These are phyloP conservation scores for Eucalyptus tenuipes DNA, from an alignment of 345 rosid genomes.

Conservation along the genomic window DNA sequence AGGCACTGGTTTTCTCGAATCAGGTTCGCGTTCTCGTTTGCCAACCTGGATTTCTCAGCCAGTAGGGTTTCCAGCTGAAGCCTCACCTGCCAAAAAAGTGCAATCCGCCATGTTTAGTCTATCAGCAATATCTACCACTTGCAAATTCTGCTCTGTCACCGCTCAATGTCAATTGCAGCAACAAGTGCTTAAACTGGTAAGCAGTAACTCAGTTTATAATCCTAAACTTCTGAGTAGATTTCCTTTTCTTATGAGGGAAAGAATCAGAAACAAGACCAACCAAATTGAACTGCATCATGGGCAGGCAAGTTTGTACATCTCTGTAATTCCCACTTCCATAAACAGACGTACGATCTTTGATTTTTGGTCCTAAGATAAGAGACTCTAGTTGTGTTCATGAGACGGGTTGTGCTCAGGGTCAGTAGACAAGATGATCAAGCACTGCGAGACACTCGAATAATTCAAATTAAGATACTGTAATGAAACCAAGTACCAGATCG, in stretches of 20 bases:
- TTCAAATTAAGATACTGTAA: background rate
- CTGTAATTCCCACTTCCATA: background rate
- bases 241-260: background rate
- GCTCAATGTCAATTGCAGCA: background rate
- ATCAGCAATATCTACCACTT: background rate
- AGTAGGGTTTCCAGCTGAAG: constrained; percentile 87
- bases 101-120: background rate
- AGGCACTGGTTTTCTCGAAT: constrained; percentile 85
- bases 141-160: background rate
- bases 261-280: background rate
- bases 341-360: background rate
- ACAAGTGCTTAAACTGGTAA: background rate
- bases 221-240: background rate
- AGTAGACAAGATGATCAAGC: background rate
- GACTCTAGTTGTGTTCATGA: background rate
- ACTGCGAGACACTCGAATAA: background rate
- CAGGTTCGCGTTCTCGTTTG: constrained; percentile 73
- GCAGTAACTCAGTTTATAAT: background rate
- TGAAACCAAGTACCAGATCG: constrained; percentile 46
- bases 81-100: constrained; percentile 45
- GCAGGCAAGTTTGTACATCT: background rate
- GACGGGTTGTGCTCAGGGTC: background rate
- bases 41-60: constrained; percentile 78
- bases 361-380: background rate
- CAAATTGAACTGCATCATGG: background rate